Evolutionary conservation across 2,329 filamentous ascomycete genomes (phyloP), one percentile per base, ranked within the genome.

Genomic region (Orbilia ellipsospora): DNA sequence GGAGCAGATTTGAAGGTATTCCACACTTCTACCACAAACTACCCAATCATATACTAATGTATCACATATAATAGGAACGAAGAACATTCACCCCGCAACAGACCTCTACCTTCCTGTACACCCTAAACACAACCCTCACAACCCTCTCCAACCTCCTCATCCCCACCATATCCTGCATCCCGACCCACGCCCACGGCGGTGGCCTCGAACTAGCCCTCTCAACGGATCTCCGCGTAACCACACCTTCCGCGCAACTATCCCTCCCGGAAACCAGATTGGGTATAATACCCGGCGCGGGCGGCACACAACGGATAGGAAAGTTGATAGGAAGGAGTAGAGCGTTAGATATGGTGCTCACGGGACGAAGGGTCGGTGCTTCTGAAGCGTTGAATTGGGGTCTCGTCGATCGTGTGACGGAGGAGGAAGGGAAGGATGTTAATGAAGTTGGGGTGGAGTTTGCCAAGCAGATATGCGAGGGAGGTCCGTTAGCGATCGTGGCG

Each of bases 371-470:
- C 12, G 86, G 87, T 7, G 94, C 89, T 0, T 85, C 91, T 0
- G 95, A 98, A 84, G 92, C 95, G 0, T 96, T 97, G 83, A 95
- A 96, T 82, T 84, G 97, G 16, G 95, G 95, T 0, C 86, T 99
- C 40, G 94, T 92, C 52, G 93, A 98, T 83, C 86, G 94, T n/a
- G 83, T 98, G 31, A 92, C 97, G 23, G 86, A 88, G 78, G 83
- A 83, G 78, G 83, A 83, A 62, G 81, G 82, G 23, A 48, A 50
- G 26, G 59, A 75, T 69, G 81, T 83, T 66, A 82, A 82, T n/a
- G 84, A 84, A 3, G 84, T 82, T 83, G 90, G 92, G 13, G 88
- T 98, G 44, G 87, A 88, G 78, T 83, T 98, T 73, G 94, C 94
- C 0, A 85, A 87, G 78, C 91, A 93, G 82, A 96, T 98, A 61